Conservation (phyloP, 306 rosid species). For the Cicer cuneatum region DNA sequence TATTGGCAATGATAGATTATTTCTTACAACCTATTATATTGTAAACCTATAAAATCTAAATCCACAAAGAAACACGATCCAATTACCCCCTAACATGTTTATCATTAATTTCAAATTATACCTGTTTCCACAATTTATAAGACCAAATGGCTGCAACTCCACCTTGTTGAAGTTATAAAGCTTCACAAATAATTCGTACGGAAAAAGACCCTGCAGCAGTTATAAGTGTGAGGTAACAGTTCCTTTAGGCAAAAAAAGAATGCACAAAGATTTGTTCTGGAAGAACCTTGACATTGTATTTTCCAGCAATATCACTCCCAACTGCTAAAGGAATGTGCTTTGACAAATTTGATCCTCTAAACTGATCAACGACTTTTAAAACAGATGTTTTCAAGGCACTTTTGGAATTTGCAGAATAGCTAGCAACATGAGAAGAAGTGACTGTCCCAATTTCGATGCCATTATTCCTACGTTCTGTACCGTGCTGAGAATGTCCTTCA, state of each 20-base stretch:
- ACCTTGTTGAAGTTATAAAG: slow-evolving; percentile 75
- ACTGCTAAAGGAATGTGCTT: slow-evolving; percentile 49
- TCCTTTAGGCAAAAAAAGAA: neutral
- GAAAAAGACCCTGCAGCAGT: slow-evolving; percentile 70
- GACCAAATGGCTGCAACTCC: slow-evolving; percentile 83
- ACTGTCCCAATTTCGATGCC: slow-evolving; percentile 49
- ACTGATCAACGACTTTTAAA: slow-evolving; percentile 79
- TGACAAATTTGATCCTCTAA: slow-evolving; percentile 75
- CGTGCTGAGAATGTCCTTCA: slow-evolving; percentile 43
- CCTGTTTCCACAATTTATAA: slow-evolving; percentile 94
- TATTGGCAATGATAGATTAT: slow-evolving; percentile 17
- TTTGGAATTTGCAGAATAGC: slow-evolving; percentile 59
- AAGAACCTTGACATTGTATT: slow-evolving; percentile 72
- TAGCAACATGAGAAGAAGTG: slow-evolving; percentile 56
- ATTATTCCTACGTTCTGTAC: slow-evolving; percentile 51
- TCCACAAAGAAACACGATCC: slow-evolving; percentile 31
- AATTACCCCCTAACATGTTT: neutral
- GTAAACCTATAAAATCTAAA: slow-evolving; percentile 27
- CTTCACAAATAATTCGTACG: slow-evolving; percentile 81
- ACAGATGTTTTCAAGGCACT: slow-evolving; percentile 77
- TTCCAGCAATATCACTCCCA: slow-evolving; percentile 65
- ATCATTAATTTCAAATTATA: slow-evolving; percentile 43
- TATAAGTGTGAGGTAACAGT: slow-evolving; percentile 32
- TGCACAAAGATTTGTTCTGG: slow-evolving; percentile 18
- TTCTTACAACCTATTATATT: slow-evolving; percentile 18